Percentiles rank a stretch among this genome's conserved stretches.
These are phyloP conservation scores for Avena sativa DNA, from an alignment of 176 grass and related monocot genomes.

Conservation along the genomic window DNA sequence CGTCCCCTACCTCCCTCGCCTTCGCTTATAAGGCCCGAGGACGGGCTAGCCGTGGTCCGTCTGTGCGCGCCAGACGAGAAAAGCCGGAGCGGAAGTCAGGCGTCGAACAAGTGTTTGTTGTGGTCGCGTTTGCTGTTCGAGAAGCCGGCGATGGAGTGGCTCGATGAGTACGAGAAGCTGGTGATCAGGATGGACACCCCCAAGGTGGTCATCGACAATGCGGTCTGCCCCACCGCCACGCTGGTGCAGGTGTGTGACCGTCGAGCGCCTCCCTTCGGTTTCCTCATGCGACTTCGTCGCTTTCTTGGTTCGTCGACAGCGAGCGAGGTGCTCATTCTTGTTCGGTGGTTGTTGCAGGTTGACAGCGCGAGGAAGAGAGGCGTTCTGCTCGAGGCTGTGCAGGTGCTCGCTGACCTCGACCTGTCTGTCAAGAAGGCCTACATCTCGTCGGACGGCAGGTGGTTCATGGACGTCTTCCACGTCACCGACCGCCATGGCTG, in stretches of 20 bases:
- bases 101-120: not conserved
- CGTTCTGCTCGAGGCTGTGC: conserved; percentile 85
- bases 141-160: conserved; percentile 69
- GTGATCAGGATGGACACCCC: conserved; percentile 89
- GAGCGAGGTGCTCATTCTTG: not conserved
- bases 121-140: not conserved
- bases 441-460: conserved; percentile 90
- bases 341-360: conserved; percentile 37
- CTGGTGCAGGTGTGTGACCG: conserved; percentile 54
- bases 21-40: conserved; percentile 7
- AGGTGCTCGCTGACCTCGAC: conserved; percentile 88
- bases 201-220: conserved; percentile 92
- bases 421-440: conserved; percentile 89
- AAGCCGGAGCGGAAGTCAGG: not conserved
- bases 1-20: not conserved
- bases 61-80: not conserved
- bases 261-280: not conserved
- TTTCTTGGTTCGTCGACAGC: not conserved
- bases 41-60: not conserved
- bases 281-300: not conserved
- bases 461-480: conserved; percentile 99
- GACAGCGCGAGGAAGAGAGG: conserved; percentile 83
- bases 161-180: conserved; percentile 98
- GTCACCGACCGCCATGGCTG: conserved; percentile 82
- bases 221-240: conserved; percentile 74